Percentiles rank a stretch among this genome's conserved stretches.
Evolutionary conservation across 495 filamentous ascomycete species (phyloP).

Genomic region (Letharia columbiana): DNA sequence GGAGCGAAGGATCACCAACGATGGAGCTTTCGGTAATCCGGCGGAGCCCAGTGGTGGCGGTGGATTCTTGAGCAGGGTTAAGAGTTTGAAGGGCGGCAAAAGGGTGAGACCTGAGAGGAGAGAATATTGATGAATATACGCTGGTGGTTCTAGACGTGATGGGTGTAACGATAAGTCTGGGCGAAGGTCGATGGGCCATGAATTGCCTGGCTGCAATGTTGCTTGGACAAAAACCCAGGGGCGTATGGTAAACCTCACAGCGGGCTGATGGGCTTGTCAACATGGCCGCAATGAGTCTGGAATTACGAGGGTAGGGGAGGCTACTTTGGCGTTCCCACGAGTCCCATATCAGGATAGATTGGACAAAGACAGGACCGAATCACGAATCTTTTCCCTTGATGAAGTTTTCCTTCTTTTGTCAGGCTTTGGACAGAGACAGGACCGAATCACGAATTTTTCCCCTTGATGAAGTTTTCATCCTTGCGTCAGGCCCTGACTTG

Average conservation of each 20-base stretch:
- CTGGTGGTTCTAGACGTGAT: background rate
- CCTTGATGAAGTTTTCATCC: no score
- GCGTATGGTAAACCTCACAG: background rate
- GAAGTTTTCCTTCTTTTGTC: background rate
- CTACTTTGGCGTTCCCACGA: background rate
- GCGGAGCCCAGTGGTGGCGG: constrained; percentile 22
- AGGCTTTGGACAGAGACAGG: background rate
- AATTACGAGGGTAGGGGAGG: background rate
- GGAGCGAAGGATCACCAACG: constrained; percentile 64
- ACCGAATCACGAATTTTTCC: no score
- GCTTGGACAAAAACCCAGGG: background rate
- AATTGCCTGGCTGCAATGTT: background rate
- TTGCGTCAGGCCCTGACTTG: no score
- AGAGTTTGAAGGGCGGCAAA: constrained; percentile 62
- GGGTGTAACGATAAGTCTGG: background rate
- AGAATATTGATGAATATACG: constrained; percentile 10
- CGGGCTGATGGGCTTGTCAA: constrained; percentile 1
- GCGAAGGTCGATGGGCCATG: background rate
- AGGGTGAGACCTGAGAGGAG: constrained; percentile 40
- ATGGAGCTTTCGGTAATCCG: constrained; percentile 37
- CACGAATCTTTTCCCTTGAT: background rate
- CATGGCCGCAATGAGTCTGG: background rate
- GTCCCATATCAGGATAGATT: constrained; percentile 8
- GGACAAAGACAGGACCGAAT: background rate
- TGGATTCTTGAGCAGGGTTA: constrained; percentile 77